These are phyloP conservation scores for Priceomyces melissophilus DNA, from an alignment of 805 yeast genomes.

Conservation along the genomic window DNA sequence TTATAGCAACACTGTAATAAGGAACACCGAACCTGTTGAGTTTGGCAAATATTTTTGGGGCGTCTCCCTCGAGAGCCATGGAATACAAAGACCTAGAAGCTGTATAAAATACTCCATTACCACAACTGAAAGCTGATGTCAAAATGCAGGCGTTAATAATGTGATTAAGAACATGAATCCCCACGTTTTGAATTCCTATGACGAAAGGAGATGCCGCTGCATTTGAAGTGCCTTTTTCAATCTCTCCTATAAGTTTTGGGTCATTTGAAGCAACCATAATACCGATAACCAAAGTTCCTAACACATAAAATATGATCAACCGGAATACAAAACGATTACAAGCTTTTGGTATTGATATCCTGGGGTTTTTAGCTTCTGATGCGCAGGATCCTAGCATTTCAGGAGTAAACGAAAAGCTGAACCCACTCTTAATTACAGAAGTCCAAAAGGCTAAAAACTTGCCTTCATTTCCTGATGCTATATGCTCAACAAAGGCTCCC, in stretches of 20 bases:
- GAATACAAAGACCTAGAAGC: conserved; percentile 26
- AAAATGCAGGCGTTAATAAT: conserved; percentile 71
- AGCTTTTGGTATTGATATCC: conserved; percentile 59
- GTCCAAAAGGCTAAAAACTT: conserved; percentile 60
- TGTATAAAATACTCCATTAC: conserved; percentile 30
- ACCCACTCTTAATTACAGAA: conserved; percentile 58
- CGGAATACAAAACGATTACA: conserved; percentile 51
- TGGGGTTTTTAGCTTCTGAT: conserved; percentile 58
- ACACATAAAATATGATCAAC: conserved; percentile 27
- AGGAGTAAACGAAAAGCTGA: conserved; percentile 56
- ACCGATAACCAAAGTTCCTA: conserved; percentile 18
- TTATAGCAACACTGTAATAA: conserved; percentile 17
- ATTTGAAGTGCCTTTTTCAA: conserved; percentile 15
- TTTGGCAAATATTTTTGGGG: conserved; percentile 16
- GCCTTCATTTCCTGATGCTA: conserved; percentile 48
- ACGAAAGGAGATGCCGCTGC: conserved; percentile 71
- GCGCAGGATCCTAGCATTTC: conserved; percentile 41
- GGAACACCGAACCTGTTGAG: conserved; percentile 15
- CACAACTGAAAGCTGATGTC: conserved; percentile 72
- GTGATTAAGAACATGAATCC: conserved; percentile 60
- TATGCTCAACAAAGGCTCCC: conserved; percentile 17
- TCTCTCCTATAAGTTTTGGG: conserved; percentile 12
- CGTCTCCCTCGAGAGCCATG: conserved; percentile 17
- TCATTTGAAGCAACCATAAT: conserved; percentile 23
- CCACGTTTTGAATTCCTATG: conserved; percentile 44